phyloP scores from a whole-genome alignment of 1,284 basidiomycete genomes.

The Malassezia obtusa region DNA sequence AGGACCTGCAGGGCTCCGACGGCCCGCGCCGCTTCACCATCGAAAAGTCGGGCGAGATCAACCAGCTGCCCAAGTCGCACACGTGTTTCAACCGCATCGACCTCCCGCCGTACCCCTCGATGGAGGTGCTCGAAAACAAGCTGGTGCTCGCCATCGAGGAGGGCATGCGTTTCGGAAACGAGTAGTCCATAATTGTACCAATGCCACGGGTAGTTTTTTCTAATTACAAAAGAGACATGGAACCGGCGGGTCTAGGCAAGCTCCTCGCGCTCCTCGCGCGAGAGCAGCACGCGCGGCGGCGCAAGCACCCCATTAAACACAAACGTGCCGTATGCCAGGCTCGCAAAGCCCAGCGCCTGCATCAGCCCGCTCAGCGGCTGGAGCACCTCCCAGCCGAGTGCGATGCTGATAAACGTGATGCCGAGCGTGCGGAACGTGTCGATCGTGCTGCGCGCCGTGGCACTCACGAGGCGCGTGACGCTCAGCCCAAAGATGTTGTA shows the following conservation, averaged over 20 bases:
- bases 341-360: constrained; percentile 76
- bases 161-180: constrained; percentile 43
- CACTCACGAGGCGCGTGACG: constrained; percentile 59
- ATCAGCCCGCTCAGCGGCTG: constrained; percentile 70
- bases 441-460: constrained; percentile 56
- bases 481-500: constrained; percentile 94
- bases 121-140: constrained; percentile 44
- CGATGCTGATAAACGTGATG: constrained; percentile 55
- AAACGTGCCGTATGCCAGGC: constrained; percentile 67
- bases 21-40: constrained; percentile 57
- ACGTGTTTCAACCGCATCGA: constrained; percentile 49
- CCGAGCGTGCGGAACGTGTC: constrained; percentile 91
- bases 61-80: constrained; percentile 45
- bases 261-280: background rate
- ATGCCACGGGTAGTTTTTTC: background rate
- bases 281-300: constrained; percentile 18
- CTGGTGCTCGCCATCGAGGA: constrained; percentile 45
- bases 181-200: constrained; percentile 20
- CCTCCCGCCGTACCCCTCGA: constrained; percentile 43
- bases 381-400: constrained; percentile 76
- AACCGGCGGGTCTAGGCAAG: background rate
- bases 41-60: constrained; percentile 44
- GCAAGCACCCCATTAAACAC: constrained; percentile 43
- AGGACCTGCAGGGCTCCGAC: constrained; percentile 93
- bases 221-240: background rate